Evolutionary conservation across 371 early-diverging fungal species (phyloP).

Genomic region (Mortierella sp.): DNA sequence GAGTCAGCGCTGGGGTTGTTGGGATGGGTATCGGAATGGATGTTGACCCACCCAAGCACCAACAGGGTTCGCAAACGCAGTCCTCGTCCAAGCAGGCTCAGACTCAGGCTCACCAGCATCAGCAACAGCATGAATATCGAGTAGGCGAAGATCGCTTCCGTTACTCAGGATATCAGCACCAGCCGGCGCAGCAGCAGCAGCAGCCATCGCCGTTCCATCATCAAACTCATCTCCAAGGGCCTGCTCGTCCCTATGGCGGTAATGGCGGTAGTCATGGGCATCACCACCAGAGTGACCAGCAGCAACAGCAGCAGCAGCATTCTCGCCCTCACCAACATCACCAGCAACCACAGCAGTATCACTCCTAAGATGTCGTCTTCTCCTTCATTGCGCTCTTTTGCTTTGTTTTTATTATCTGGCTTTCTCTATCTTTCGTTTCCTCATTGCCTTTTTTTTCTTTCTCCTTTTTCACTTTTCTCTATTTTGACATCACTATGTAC

Average conservation of each 20-base stretch:
- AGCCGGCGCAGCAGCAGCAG: slow-evolving; percentile 3
- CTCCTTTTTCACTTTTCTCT: background rate
- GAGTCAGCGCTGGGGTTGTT: slow-evolving; percentile 21
- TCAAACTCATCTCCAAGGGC: background rate
- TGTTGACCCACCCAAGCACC: slow-evolving; percentile 2
- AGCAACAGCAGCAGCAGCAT: background rate
- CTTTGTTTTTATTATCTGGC: background rate
- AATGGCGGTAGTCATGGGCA: too few species aligned
- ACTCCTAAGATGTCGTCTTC: background rate
- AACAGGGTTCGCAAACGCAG: background rate
- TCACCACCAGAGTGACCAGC: slow-evolving; percentile 2
- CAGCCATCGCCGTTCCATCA: background rate
- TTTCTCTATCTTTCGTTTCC: background rate
- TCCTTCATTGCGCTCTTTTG: background rate
- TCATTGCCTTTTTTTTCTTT: background rate
- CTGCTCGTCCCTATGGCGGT: slow-evolving; percentile 2
- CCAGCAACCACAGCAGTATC: background rate
- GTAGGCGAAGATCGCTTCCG: background rate
- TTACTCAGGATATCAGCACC: slow-evolving; percentile 5
- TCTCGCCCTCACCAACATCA: background rate
- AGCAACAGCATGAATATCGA: background rate
- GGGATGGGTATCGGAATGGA: slow-evolving; percentile 29
- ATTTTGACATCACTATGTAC: background rate
- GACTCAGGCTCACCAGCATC: background rate
- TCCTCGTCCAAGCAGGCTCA: background rate